Evolutionary conservation across 2,329 filamentous ascomycete genomes (phyloP).

Genomic region (Trichoderma polysporum): DNA sequence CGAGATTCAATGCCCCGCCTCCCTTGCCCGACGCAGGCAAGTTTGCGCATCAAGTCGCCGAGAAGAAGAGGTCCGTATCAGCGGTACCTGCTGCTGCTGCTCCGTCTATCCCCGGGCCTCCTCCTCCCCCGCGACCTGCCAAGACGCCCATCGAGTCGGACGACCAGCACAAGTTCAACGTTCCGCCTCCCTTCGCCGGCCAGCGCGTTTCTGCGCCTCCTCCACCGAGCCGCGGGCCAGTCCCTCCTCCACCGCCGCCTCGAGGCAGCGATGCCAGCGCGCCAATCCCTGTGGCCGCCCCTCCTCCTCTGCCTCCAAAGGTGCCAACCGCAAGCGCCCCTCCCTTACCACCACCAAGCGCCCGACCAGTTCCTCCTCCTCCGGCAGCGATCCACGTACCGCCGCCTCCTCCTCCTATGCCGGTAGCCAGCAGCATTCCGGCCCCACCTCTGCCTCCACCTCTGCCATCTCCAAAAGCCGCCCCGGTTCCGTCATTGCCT

Average conservation of each 20-base stretch:
- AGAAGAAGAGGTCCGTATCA: conserved; percentile 10
- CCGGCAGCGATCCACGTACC: conserved; percentile 43
- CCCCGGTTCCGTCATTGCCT: conserved; percentile 37
- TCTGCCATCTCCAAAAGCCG: conserved; percentile 37
- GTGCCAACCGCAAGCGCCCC: conserved; percentile 46
- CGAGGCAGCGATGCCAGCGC: conserved; percentile 34
- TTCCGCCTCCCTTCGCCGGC: conserved; percentile 77
- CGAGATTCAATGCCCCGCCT: conserved; percentile 80
- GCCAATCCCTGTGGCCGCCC: conserved; percentile 28
- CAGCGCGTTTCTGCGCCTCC: conserved; percentile 68
- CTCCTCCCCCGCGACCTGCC: conserved; percentile 51
- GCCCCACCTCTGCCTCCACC: conserved; percentile 43
- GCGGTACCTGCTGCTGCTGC: conserved; percentile 24
- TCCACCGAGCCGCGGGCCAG: conserved; percentile 67
- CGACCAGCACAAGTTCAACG: conserved; percentile 63
- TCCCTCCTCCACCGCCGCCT: conserved; percentile 69
- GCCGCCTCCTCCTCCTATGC: conserved; percentile 24
- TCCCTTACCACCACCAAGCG: conserved; percentile 51
- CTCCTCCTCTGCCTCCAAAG: conserved; percentile 51
- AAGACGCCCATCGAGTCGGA: conserved; percentile 68
- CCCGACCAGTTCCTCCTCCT: conserved; percentile 54
- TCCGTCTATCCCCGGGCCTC: conserved; percentile 32
- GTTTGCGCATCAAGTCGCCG: conserved; percentile 59
- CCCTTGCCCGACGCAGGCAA: conserved; percentile 88
- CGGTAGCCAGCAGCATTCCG: conserved; percentile 46